Evolutionary conservation across 2,329 filamentous ascomycete genomes (phyloP), one percentile per base, ranked within the genome.

Genomic region (Fusarium napiforme): DNA sequence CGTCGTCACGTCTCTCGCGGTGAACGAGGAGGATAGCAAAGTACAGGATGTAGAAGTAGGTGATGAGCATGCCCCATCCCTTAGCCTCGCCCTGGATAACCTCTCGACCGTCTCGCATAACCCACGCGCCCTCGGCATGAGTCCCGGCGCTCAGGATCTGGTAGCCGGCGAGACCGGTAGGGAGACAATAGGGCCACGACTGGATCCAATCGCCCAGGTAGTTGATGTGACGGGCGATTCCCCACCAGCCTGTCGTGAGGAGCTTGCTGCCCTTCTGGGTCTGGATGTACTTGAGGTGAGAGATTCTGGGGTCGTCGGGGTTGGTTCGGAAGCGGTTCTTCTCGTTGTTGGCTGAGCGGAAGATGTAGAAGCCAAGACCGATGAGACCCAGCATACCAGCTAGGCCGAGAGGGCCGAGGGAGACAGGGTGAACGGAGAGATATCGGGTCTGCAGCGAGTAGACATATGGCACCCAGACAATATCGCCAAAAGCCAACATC

Each of bases 141-240:
- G 85, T 83, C 23, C 87, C 88, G 3, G 86, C 85, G 6, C 88
- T 85, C 23, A 92, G 85, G 57, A 97, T 91, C 45, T 91, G 85
- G 81, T 96, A 97, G 18, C 95, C 95, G 0, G 95, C 93, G 67
- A 97, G 81, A 2, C 93, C 93, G 2, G 95, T 97, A 2, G 96
- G 95, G 47, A 98, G 86, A 74, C 91, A 94, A 83, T 96, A 98
- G 0, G 94, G 91, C 94, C 94, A 98, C 14, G 92, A 90, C 90
- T 97, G 95, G 74, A 96, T 87, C 95, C 95, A 98, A 84, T 98
- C 96, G 59, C 95, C 96, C 2, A 97, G 84, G 83, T 98, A 98
- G 85, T 98, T 98, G 87, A 98, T 96, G 83, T 98, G 96, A 46
- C 96, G 90, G 1, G 95, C 93, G 28, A 90, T 86, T 47, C 96